Evolutionary conservation across 257 asterid genomes (phyloP).

Genomic region (Solanum phureja): DNA sequence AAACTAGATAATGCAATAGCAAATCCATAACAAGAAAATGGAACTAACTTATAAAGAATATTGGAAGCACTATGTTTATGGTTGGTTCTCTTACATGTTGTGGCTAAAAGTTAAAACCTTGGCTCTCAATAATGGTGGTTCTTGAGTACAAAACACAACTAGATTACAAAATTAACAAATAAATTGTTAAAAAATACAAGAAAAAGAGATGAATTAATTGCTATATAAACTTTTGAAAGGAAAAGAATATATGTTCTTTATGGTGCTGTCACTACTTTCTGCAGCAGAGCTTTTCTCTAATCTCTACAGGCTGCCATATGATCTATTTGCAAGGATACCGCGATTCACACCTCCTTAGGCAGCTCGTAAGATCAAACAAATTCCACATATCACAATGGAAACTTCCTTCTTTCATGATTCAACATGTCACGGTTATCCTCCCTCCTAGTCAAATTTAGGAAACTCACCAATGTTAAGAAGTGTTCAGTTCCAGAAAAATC

Average conservation of each 20-base stretch:
- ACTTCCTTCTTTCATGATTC: not conserved
- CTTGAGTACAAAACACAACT: conserved; percentile 25
- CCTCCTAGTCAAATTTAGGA: not conserved
- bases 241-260: conserved; percentile 23
- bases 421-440: not conserved
- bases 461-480: conserved; percentile 23
- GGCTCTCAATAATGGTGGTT: conserved; percentile 1
- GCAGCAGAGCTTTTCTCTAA: not conserved
- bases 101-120: conserved; percentile 3
- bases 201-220: conserved; percentile 30
- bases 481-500: conserved; percentile 9
- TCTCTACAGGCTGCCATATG: conserved; percentile 18
- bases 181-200: conserved; percentile 3
- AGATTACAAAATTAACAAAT: conserved; percentile 33
- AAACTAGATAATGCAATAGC: not conserved
- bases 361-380: not conserved
- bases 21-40: not conserved
- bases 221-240: conserved; percentile 33
- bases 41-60: not conserved
- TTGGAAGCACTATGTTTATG: not conserved
- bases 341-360: not conserved
- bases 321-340: conserved; percentile 2
- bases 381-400: not conserved
- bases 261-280: conserved; percentile 11
- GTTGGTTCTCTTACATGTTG: conserved; percentile 14